A percentile compares a stretch with the other conserved stretches of the same genome.
Conservation (phyloP, 371 early-diverging fungal genomes). For the Mucor mucedo region DNA sequence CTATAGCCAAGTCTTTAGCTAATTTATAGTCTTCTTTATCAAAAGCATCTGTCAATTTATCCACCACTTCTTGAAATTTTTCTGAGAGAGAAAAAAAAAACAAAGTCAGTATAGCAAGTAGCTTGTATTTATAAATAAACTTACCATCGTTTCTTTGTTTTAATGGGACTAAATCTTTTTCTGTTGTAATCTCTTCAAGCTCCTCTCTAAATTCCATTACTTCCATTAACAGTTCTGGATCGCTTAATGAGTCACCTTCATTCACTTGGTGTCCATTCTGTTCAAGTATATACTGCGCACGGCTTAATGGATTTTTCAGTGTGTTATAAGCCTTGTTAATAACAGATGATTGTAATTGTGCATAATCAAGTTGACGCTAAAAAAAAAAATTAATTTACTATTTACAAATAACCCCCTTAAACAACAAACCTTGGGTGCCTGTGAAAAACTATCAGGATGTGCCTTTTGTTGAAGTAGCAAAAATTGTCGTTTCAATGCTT, state of each 20-base stretch:
- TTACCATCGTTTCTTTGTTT: constrained; percentile 36
- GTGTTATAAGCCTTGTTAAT: constrained; percentile 89
- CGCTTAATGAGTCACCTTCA: constrained; percentile 72
- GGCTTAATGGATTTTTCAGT: constrained; percentile 75
- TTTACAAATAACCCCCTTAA: background rate
- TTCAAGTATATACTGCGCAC: constrained; percentile 82
- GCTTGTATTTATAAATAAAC: background rate
- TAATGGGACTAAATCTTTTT: constrained; percentile 19
- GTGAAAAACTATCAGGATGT: constrained; percentile 87
- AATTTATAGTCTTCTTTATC: constrained; percentile 46
- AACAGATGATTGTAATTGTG: constrained; percentile 80
- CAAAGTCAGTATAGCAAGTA: background rate
- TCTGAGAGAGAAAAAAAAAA: constrained; percentile 18
- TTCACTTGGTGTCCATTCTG: constrained; percentile 62
- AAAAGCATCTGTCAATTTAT: constrained; percentile 58
- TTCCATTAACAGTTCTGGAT: constrained; percentile 81
- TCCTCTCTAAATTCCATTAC: constrained; percentile 82
- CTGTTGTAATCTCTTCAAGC: constrained; percentile 64
- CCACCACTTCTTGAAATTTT: constrained; percentile 42
- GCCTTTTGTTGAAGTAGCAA: constrained; percentile 79
- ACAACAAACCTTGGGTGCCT: constrained; percentile 61
- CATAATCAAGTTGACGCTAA: constrained; percentile 73
- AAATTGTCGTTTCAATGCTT: constrained; percentile 67
- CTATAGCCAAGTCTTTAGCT: constrained; percentile 65
- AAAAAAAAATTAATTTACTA: constrained; percentile 9